Evolutionary conservation across 768 basidiomycete species (phyloP).

Genomic region (Pleurotus giganteus): DNA sequence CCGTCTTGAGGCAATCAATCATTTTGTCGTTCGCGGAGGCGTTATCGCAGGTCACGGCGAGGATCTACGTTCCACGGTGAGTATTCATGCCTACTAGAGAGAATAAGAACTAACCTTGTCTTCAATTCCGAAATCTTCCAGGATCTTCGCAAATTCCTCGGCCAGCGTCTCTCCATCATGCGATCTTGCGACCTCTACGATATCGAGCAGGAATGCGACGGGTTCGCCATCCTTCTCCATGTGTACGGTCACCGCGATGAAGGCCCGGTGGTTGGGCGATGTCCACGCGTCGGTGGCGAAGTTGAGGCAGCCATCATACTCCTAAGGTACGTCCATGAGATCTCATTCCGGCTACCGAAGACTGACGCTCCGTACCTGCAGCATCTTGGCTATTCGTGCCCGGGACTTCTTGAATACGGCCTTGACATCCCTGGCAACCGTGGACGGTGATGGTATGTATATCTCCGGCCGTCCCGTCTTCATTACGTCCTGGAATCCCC

Average conservation of each 20-base stretch:
- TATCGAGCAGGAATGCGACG: constrained; percentile 28
- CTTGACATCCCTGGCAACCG: constrained; percentile 29
- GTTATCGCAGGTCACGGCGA: constrained; percentile 35
- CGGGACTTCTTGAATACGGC: constrained; percentile 22
- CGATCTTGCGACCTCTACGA: constrained; percentile 34
- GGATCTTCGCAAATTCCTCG: constrained; percentile 26
- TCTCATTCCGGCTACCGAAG: background rate
- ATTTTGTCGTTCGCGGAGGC: constrained; percentile 33
- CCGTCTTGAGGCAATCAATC: constrained; percentile 21
- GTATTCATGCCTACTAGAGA: background rate
- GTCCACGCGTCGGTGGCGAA: constrained; percentile 22
- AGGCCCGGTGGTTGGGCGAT: constrained; percentile 13
- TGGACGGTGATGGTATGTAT: constrained; percentile 30
- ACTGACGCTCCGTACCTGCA: constrained; percentile 19
- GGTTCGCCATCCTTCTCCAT: constrained; percentile 26
- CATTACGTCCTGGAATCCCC: constrained; percentile 27
- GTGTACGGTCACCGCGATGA: constrained; percentile 24
- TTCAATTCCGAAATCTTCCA: constrained; percentile 31
- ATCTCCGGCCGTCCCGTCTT: constrained; percentile 30
- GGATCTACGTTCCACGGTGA: constrained; percentile 19
- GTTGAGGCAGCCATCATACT: constrained; percentile 25
- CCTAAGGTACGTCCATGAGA: constrained; percentile 19
- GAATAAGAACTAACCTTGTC: constrained; percentile 27
- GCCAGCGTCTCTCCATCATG: constrained; percentile 35
- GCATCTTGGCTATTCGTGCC: constrained; percentile 24